Conservation (phyloP, 208 protist species). For the Eutreptiella sp. region DNA sequence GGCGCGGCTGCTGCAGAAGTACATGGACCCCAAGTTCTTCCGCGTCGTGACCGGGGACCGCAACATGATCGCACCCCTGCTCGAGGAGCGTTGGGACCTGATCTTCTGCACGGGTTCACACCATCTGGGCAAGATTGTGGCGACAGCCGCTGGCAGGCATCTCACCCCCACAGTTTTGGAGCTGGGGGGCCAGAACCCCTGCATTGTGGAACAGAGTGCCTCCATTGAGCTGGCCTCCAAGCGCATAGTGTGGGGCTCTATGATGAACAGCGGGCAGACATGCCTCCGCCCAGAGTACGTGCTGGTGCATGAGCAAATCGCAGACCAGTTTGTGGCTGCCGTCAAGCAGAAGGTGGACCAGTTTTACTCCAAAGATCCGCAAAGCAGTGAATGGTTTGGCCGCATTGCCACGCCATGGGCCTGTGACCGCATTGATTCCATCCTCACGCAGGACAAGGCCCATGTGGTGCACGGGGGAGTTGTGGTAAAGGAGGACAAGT, state of each 20-base stretch:
- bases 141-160: conserved; percentile 62
- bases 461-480: conserved; percentile 61
- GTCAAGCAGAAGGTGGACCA: conserved; percentile 30
- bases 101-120: conserved; percentile 82
- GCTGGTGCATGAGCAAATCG: conserved; percentile 48
- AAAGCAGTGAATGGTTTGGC: conserved; percentile 27
- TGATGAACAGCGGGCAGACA: conserved; percentile 70
- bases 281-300: conserved; percentile 84
- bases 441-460: too few species aligned
- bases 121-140: conserved; percentile 61
- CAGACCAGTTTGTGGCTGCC: conserved; percentile 46
- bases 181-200: conserved; percentile 84
- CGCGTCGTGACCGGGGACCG: conserved; percentile 57
- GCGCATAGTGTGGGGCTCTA: conserved; percentile 62
- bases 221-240: conserved; percentile 51
- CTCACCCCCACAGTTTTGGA: conserved; percentile 84
- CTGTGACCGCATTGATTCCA: too few species aligned
- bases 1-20: conserved; percentile 50
- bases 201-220: conserved; percentile 56
- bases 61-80: conserved; percentile 52
- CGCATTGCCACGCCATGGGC: too few species aligned
- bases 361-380: conserved; percentile 30
- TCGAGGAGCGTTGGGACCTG: conserved; percentile 71
- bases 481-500: conserved; percentile 44
- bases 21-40: conserved; percentile 50